Evolutionary conservation across 2,329 filamentous ascomycete species (phyloP).

Genomic region (Pestalotiopsis sp.): DNA sequence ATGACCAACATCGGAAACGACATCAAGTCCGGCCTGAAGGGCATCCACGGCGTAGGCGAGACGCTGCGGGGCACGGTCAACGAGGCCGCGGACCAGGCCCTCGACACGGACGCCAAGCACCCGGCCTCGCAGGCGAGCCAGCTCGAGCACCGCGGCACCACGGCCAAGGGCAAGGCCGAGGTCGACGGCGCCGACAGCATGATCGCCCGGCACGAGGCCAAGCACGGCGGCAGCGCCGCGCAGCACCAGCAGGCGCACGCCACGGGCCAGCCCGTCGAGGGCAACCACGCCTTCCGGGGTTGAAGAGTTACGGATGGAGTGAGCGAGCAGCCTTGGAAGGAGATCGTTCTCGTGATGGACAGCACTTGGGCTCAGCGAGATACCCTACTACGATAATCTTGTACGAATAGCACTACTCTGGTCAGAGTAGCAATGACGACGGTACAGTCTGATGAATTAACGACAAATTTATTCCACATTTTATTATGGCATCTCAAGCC

Average conservation of each 20-base stretch:
- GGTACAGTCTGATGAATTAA: not conserved
- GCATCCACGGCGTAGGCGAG: constrained; percentile 33
- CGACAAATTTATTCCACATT: not conserved
- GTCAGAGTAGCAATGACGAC: not conserved
- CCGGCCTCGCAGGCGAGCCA: constrained; percentile 24
- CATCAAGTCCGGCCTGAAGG: constrained; percentile 34
- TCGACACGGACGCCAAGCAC: constrained; percentile 29
- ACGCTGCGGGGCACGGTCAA: constrained; percentile 31
- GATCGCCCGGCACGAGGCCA: constrained; percentile 25
- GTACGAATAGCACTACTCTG: not conserved
- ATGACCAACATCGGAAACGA: constrained; percentile 34
- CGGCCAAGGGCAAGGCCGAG: constrained; percentile 29
- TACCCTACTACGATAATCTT: not conserved
- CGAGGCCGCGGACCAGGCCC: constrained; percentile 29
- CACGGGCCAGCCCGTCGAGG: not conserved
- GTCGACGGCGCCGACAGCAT: constrained; percentile 25
- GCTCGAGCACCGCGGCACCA: constrained; percentile 25
- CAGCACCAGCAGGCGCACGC: not conserved
- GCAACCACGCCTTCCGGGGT: not conserved
- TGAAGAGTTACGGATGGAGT: not conserved
- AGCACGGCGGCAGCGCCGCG: not conserved
- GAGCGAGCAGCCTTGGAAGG: not conserved
- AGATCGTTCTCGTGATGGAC: not conserved
- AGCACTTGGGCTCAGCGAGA: not conserved
- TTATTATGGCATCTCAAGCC: not conserved